Percentiles rank a stretch among this genome's conserved stretches.
Evolutionary conservation across 148 eudicot species (phyloP).

Genomic region (Rhododendron ovatum): DNA sequence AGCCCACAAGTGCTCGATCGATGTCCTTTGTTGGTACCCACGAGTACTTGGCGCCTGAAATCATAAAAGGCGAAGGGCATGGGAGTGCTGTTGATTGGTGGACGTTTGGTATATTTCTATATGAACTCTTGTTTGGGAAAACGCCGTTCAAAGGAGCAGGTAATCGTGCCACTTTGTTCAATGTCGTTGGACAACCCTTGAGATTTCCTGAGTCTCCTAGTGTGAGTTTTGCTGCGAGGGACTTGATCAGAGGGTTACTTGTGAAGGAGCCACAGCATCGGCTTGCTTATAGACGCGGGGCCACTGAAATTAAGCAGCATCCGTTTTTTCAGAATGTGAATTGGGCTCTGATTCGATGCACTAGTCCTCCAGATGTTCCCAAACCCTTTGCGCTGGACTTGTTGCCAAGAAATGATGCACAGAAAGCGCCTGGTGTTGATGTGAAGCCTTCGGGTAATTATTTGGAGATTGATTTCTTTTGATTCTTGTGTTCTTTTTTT

Average conservation of each 20-base stretch:
- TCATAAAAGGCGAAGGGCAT: conserved; percentile 89
- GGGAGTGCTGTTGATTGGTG: conserved; percentile 99
- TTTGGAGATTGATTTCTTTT: conserved; percentile 85
- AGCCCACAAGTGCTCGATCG: conserved; percentile 85
- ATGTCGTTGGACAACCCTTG: conserved; percentile 86
- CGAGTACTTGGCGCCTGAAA: conserved; percentile 89
- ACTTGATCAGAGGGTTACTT: conserved; percentile 76
- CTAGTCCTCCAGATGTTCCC: conserved; percentile 78
- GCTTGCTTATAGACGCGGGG: conserved; percentile 91
- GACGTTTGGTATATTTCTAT: conserved; percentile 87
- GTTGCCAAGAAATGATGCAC: background rate
- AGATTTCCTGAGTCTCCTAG: conserved; percentile 71
- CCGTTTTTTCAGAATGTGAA: conserved; percentile 92
- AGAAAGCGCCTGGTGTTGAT: conserved; percentile 37
- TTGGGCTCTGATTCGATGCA: conserved; percentile 92
- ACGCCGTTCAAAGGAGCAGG: conserved; percentile 85
- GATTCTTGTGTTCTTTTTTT: conserved; percentile 18
- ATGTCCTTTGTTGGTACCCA: conserved; percentile 99
- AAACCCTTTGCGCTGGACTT: conserved; percentile 21
- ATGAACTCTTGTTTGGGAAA: conserved; percentile 73
- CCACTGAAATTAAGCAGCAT: conserved; percentile 91
- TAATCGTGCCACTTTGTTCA: conserved; percentile 78
- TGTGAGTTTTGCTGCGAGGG: conserved; percentile 92
- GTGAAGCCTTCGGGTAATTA: conserved; percentile 71
- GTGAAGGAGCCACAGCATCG: conserved; percentile 94